A percentile compares a stretch with the other conserved stretches of the same genome.
Evolutionary conservation across 2,329 filamentous ascomycete genomes (phyloP).

Genomic region (Parastagonospora avenae): DNA sequence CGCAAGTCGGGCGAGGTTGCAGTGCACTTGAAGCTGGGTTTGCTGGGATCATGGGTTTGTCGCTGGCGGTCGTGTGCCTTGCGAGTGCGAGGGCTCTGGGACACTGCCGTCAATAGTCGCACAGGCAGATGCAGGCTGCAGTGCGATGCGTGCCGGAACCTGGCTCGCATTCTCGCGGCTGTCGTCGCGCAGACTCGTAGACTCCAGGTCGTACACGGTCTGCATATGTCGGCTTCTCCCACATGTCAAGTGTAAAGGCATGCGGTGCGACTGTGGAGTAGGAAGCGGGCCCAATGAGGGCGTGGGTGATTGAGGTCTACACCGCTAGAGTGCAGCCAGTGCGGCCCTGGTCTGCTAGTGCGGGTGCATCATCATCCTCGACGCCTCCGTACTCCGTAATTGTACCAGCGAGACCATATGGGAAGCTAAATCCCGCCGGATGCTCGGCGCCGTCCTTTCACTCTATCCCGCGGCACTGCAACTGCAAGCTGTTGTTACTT

Average conservation of each 20-base stretch:
- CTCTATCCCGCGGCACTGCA: not conserved
- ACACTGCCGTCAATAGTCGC: no score
- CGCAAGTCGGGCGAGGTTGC: conserved; percentile 18
- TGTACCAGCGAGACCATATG: conserved; percentile 16
- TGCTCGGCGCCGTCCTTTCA: conserved; percentile 18
- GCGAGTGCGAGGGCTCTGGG: not conserved
- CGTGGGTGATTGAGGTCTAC: conserved; percentile 16
- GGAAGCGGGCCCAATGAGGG: conserved; percentile 14
- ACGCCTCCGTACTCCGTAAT: conserved; percentile 27
- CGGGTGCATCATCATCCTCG: conserved; percentile 17
- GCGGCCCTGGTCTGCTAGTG: conserved; percentile 8
- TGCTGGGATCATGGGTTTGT: not conserved
- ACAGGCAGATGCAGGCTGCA: no score
- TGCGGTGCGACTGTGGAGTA: conserved; percentile 2
- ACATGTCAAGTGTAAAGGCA: conserved; percentile 14
- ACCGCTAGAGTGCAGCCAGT: conserved; percentile 16
- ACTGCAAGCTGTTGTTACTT: not conserved
- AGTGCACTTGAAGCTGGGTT: conserved; percentile 5
- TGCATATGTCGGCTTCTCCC: conserved; percentile 3
- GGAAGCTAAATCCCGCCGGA: conserved; percentile 31
- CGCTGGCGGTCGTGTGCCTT: not conserved
- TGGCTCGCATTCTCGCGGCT: not conserved
- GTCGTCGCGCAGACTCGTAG: not conserved
- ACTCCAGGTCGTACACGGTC: not conserved
- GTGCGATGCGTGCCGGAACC: no score